Base-by-base conservation (phyloP, 768 basidiomycete genomes). In the Lyophyllum decastes region DNA sequence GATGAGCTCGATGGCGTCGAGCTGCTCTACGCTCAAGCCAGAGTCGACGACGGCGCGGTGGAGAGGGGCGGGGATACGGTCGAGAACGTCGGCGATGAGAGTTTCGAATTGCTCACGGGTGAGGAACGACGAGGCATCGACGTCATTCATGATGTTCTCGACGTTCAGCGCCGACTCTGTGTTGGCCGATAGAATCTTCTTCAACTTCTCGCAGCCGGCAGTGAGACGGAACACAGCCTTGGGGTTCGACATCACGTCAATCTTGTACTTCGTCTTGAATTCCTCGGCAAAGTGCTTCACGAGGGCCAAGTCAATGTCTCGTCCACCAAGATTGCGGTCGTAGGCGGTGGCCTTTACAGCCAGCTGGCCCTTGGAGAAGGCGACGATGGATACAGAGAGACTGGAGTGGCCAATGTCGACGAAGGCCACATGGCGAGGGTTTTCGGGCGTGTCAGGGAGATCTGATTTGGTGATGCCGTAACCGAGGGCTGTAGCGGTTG, bases 401-500 rank as follows among this genome's bases (percentile, higher is more conserved):
- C 86, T 85, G 6, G 94, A 92, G 80, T 98, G 97, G 49, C 97
- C 97, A 57, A 95, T 85, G 66, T 99, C 97, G 66, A 98, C 86
- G 68, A 99, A 98, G 61, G 89, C 90, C 72, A 99, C 88, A 72
- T 97, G 83, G 33, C 89, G 84, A 0, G 95, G 89, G 62, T 72
- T 77, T 60, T 95, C 94, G 11, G 30, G 30, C 33, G 86, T 71
- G 14, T 89, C 87, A 21, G 97, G 97, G 44, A 99, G 87, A 72
- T 99, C 97, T 25, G 90, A 86, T 76, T 99, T 99, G 63, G 96
- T 99, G 82, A 98, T 98, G 64, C 97, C 97, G 77, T 96, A 99
- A 52, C 93, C 94, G 71, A 99, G 89, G 40, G 97, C 97, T 56
- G 89, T 84, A 52, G 96, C 97, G 61, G 96, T 98, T 55, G 90